phyloP scores from a whole-genome alignment of 441 rosid species.

The Brassica hybrid region DNA sequence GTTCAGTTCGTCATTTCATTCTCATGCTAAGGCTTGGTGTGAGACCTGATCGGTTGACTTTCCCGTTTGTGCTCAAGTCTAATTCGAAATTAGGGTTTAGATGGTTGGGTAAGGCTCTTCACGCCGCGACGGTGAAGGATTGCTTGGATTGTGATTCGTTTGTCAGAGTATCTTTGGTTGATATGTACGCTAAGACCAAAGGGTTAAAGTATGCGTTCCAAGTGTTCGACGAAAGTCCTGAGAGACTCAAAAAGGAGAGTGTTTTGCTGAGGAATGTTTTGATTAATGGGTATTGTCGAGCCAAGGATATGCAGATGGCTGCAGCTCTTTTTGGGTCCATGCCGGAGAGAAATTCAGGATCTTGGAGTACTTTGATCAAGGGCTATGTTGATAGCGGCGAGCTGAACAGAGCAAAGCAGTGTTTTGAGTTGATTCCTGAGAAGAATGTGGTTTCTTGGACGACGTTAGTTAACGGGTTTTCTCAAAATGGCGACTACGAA shows the following conservation, averaged over 20 bases:
- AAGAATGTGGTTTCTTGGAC: constrained; percentile 68
- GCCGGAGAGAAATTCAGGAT: constrained; percentile 53
- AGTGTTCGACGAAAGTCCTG: constrained; percentile 73
- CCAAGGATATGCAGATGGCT: constrained; percentile 54
- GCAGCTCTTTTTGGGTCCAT: constrained; percentile 53
- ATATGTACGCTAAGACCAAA: constrained; percentile 56
- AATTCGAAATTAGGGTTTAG: constrained; percentile 43
- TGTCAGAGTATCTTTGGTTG: constrained; percentile 55
- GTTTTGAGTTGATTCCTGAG: constrained; percentile 57
- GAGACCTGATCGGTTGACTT: constrained; percentile 58
- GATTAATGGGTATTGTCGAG: constrained; percentile 64
- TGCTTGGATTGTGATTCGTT: constrained; percentile 56
- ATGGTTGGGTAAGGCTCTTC: constrained; percentile 51
- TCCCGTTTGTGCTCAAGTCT: constrained; percentile 63
- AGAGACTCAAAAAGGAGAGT: constrained; percentile 40
- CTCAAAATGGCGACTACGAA: constrained; percentile 45
- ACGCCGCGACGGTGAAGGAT: constrained; percentile 49
- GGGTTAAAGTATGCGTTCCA: constrained; percentile 44
- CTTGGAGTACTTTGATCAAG: constrained; percentile 70
- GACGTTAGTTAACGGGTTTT: constrained; percentile 57
- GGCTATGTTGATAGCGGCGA: constrained; percentile 52
- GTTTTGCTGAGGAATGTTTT: constrained; percentile 69
- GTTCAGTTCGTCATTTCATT: constrained; percentile 52
- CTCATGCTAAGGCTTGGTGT: constrained; percentile 52
- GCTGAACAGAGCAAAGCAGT: constrained; percentile 48